Evolutionary conservation across 2,329 filamentous ascomycete genomes (phyloP), one percentile per base, ranked within the genome.

Genomic region (Claviceps humidiphila): DNA sequence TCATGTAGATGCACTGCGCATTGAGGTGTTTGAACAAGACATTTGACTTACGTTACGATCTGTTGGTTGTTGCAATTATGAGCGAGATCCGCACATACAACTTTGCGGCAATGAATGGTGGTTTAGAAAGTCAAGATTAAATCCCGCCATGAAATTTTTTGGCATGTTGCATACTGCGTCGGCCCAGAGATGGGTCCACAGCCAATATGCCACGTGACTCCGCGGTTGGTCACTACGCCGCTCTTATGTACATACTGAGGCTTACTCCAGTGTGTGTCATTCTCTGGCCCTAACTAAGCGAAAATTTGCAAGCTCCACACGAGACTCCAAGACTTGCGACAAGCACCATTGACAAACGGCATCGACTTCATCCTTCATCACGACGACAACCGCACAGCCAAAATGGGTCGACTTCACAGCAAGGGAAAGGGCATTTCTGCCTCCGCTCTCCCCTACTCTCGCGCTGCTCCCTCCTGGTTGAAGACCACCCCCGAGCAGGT

Each of bases 401-500:
- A 74, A 63, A 95, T 95, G 89, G 89, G 90, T 85, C 85, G 91
- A 81, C 85, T 97, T 85, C 94, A 98, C 85, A 87, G 81, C 82
- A 95, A 96, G 70, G 91, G 93, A 80, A 97, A 97, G 88, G 94
- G 93, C 76, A 98, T 98, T 77, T 89, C 89, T 63, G 76, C 88
- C 77, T 95, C 89, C 59, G 89, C 93, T 68, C 77, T 97, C 75
- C 93, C 94, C 70, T 98, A 97, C 85, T 95, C 89, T 64, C 91
- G 93, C 78, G 84, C 81, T 66, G 73, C 89, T 60, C 91, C 93
- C 58, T 81, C 90, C 64, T 98, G 93, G 93, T 80, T 97, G 75
- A 98, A 98, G 87, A 94, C 89, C 77, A 95, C 89, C 65, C 90
- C 93, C 70, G 89, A 96, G 68, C 89, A 95, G 79, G 89, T 98